phyloP scores from a whole-genome alignment of 164 flowering plant species.

The Nelumbo lutea region DNA sequence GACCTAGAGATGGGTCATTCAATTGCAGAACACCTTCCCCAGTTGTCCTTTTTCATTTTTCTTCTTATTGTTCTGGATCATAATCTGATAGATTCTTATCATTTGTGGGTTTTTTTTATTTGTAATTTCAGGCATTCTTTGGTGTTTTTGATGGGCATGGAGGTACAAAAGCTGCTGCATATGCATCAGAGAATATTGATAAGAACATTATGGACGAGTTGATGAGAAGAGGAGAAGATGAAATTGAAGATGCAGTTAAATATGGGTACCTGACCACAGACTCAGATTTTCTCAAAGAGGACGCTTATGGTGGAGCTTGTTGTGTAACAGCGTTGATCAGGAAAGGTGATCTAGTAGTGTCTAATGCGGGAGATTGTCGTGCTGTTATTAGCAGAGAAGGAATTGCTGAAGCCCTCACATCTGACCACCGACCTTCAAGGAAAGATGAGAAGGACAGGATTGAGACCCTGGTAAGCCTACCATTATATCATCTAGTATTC shows the following conservation, averaged over 20 bases:
- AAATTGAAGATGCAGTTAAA: constrained; percentile 41
- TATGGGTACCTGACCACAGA: constrained; percentile 59
- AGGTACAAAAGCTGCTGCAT: constrained; percentile 65
- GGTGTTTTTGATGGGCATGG: constrained; percentile 88
- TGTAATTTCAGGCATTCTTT: constrained; percentile 22
- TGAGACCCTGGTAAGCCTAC: constrained; percentile 42
- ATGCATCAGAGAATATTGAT: constrained; percentile 47
- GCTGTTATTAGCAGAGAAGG: constrained; percentile 78
- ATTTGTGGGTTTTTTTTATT: neutral
- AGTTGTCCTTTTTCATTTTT: too few relatives aligned
- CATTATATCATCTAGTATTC: neutral
- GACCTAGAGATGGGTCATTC: too few relatives aligned
- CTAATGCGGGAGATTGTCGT: constrained; percentile 90
- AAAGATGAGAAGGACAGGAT: constrained; percentile 59
- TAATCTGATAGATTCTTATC: too few relatives aligned
- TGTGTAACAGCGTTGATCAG: constrained; percentile 71
- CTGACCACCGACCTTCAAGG: constrained; percentile 74
- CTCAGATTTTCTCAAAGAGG: constrained; percentile 47
- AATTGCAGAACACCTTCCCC: too few relatives aligned
- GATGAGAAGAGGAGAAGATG: constrained; percentile 14
- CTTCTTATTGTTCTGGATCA: too few relatives aligned
- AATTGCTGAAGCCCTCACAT: constrained; percentile 68
- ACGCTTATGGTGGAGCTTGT: constrained; percentile 52
- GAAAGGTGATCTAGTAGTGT: constrained; percentile 53
- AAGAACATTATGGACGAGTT: constrained; percentile 53